phyloP scores from a whole-genome alignment of 164 flowering plant genomes.

The Vitis cinerea region DNA sequence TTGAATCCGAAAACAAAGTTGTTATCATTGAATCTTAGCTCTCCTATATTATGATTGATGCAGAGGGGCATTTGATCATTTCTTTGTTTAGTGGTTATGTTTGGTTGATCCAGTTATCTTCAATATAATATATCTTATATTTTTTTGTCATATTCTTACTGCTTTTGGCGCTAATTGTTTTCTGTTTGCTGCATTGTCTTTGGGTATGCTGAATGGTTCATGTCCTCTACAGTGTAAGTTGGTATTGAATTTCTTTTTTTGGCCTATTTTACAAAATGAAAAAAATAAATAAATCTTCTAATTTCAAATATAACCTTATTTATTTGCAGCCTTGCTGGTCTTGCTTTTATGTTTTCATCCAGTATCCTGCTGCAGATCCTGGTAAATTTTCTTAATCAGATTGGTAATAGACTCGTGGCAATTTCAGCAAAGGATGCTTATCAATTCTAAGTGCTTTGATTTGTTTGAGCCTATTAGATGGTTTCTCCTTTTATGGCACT shows the following conservation, averaged over 20 bases:
- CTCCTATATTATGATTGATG: too few relatives aligned
- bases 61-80: too few relatives aligned
- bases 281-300: background rate
- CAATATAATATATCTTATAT: too few relatives aligned
- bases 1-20: too few relatives aligned
- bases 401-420: background rate
- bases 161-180: slow-evolving; percentile 10
- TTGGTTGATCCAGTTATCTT: too few relatives aligned
- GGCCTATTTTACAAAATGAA: background rate
- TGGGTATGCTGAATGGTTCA: slow-evolving; percentile 12
- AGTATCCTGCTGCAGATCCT: slow-evolving; percentile 87
- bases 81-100: too few relatives aligned
- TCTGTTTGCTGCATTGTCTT: slow-evolving; percentile 7
- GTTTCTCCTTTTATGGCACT: too few relatives aligned
- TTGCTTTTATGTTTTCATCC: slow-evolving; percentile 95
- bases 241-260: slow-evolving; percentile 1
- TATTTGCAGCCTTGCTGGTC: slow-evolving; percentile 85
- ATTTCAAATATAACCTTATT: background rate
- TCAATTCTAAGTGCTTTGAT: too few relatives aligned
- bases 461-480: too few relatives aligned
- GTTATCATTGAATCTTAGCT: too few relatives aligned
- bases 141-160: background rate
- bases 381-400: slow-evolving; percentile 44
- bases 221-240: slow-evolving; percentile 57
- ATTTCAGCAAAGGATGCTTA: too few relatives aligned